Percentiles rank a stretch among this genome's conserved stretches.
Conservation (phyloP, 371 early-diverging fungal species). For the Rhizoclosmatium hyalinum region DNA sequence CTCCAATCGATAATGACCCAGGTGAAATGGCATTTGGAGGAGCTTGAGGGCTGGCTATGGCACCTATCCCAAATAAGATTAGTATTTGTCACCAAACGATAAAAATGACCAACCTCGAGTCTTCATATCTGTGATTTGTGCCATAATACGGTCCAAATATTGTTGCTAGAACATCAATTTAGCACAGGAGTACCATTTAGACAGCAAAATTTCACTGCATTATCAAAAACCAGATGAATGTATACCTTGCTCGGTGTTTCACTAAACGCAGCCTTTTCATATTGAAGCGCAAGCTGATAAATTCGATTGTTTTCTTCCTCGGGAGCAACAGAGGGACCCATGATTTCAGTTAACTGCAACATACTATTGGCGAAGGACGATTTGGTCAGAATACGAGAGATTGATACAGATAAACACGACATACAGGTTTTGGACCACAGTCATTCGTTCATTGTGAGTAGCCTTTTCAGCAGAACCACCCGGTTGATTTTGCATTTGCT, state of each 20-base stretch:
- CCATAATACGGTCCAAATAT: constrained; percentile 10
- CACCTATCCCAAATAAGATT: too few species aligned
- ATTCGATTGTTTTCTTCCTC: constrained; percentile 4
- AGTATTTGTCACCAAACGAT: neutral
- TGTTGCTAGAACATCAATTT: neutral
- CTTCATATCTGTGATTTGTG: neutral
- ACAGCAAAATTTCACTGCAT: neutral
- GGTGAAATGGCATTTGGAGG: neutral
- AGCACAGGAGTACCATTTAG: neutral
- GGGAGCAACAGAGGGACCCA: neutral
- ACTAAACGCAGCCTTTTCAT: constrained; percentile 5
- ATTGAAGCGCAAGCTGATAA: constrained; percentile 4
- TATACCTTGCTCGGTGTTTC: constrained; percentile 15
- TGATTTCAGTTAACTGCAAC: constrained; percentile 9
- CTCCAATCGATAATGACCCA: neutral
- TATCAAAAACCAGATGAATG: neutral
- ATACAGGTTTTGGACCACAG: constrained; percentile 20
- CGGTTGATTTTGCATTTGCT: neutral
- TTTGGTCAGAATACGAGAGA: neutral
- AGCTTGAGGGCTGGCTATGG: neutral
- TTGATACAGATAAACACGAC: neutral
- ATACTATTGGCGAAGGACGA: neutral
- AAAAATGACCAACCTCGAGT: constrained; percentile 1
- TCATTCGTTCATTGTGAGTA: constrained; percentile 12
- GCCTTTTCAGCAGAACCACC: constrained; percentile 6